These are phyloP conservation scores for Rhodotorula sp. DNA, from an alignment of 1,284 basidiomycete species.

Conservation along the genomic window DNA sequence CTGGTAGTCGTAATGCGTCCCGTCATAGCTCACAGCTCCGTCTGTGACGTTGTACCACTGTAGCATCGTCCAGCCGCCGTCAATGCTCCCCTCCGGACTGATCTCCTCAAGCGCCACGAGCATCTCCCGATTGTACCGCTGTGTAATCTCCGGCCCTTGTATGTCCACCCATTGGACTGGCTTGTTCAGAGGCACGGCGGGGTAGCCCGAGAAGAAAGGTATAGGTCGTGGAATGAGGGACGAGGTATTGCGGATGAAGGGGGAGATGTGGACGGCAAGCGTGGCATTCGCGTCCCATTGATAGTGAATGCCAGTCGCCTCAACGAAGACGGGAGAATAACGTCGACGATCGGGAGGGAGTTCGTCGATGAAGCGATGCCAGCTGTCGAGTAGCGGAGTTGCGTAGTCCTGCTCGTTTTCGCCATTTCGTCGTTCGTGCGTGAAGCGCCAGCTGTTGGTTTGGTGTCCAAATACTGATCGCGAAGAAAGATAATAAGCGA, in stretches of 20 bases:
- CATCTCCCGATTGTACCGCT: background rate
- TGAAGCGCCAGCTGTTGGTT: background rate
- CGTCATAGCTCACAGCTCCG: slow-evolving; percentile 5
- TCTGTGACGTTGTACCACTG: slow-evolving; percentile 9
- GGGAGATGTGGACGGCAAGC: slow-evolving; percentile 1
- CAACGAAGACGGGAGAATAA: slow-evolving; percentile 1
- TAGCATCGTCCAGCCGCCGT: slow-evolving; percentile 1
- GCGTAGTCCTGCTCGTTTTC: background rate
- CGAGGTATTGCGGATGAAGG: slow-evolving; percentile 1
- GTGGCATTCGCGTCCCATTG: background rate
- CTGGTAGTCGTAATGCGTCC: background rate
- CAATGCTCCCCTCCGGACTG: background rate
- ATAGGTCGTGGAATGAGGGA: background rate
- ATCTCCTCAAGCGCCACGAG: background rate
- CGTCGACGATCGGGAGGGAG: background rate
- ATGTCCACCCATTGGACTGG: background rate
- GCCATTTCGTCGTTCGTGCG: background rate
- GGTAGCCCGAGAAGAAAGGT: slow-evolving; percentile 10
- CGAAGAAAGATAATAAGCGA: background rate
- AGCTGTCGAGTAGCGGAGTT: background rate
- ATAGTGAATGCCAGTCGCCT: background rate
- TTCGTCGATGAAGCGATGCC: background rate
- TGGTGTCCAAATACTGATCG: no score
- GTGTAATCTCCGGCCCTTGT: background rate
- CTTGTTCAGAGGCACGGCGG: slow-evolving; percentile 4